phyloP scores from a whole-genome alignment of 1,284 basidiomycete genomes.

The Pseudozyma hubeiensis region DNA sequence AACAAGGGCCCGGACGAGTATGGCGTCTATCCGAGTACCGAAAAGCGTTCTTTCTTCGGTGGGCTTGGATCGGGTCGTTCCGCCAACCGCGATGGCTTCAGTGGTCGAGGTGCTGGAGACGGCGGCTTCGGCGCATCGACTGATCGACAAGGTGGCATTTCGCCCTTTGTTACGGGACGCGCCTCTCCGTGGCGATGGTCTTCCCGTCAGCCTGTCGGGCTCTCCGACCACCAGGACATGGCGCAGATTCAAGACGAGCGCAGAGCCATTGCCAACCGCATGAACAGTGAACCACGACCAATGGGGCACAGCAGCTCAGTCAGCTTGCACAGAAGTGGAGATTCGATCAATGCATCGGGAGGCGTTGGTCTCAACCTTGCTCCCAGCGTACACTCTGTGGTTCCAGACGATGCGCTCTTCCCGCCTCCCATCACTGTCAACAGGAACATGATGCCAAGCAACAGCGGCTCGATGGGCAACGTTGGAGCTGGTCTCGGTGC shows the following conservation, averaged over 20 bases:
- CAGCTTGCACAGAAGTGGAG: slow-evolving; percentile 33
- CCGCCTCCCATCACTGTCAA: slow-evolving; percentile 37
- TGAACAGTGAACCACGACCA: slow-evolving; percentile 23
- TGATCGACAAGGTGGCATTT: slow-evolving; percentile 40
- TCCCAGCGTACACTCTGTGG: slow-evolving; percentile 40
- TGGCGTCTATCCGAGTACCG: slow-evolving; percentile 26
- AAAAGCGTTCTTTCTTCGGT: slow-evolving; percentile 37
- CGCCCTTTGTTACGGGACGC: slow-evolving; percentile 36
- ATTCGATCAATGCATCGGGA: slow-evolving; percentile 28
- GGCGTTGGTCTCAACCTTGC: slow-evolving; percentile 11
- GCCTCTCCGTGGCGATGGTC: slow-evolving; percentile 31
- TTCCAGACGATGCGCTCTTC: slow-evolving; percentile 50
- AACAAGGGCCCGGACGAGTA: slow-evolving; percentile 39
- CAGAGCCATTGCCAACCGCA: slow-evolving; percentile 17
- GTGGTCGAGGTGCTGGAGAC: slow-evolving; percentile 1
- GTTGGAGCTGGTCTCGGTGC: not conserved
- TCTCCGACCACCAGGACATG: slow-evolving; percentile 21
- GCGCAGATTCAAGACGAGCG: slow-evolving; percentile 9
- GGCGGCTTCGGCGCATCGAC: slow-evolving; percentile 23
- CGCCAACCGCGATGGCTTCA: slow-evolving; percentile 11
- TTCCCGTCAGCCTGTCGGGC: slow-evolving; percentile 8
- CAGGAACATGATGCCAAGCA: slow-evolving; percentile 18
- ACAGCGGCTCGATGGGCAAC: not conserved
- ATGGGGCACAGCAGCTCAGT: slow-evolving; percentile 37
- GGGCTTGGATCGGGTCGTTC: slow-evolving; percentile 23